Conservation (phyloP, 2,329 filamentous ascomycete genomes). For the Sporothrix inflata region DNA sequence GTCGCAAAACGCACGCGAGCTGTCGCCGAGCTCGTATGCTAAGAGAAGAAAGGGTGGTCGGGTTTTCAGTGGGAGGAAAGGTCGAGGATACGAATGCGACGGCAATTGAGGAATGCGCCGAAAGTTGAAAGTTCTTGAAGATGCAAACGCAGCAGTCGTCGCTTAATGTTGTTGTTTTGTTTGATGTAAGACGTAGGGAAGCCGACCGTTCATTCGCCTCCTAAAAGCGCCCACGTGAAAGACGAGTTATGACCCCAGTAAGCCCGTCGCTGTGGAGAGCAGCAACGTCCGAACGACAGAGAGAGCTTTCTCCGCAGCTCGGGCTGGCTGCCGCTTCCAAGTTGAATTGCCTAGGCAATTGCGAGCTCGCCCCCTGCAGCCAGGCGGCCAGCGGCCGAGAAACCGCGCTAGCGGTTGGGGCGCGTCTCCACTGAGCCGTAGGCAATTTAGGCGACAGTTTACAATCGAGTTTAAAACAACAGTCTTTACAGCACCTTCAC, state of each 20-base stretch:
- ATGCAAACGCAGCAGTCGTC: not conserved
- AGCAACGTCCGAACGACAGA: not conserved
- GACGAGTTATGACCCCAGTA: not conserved
- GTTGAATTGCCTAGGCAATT: conserved; percentile 21
- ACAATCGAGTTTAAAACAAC: not conserved
- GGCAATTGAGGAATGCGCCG: not conserved
- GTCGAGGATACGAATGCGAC: not conserved
- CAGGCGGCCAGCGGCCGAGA: not conserved
- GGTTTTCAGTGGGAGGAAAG: not conserved
- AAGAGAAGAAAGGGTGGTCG: not conserved
- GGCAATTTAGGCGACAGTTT: not conserved
- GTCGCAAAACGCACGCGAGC: not conserved
- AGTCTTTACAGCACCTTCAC: too few relatives aligned
- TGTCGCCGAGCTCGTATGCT: not conserved
- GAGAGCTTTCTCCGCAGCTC: conserved; percentile 15
- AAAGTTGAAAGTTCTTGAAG: not conserved
- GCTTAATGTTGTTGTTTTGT: not conserved
- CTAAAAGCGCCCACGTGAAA: conserved; percentile 7
- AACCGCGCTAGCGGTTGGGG: not conserved
- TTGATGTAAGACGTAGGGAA: not conserved
- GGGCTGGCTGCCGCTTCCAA: not conserved
- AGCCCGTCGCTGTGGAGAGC: conserved; percentile 2
- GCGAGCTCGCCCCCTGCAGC: not conserved
- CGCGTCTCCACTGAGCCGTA: not conserved
- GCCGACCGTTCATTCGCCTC: not conserved